Evolutionary conservation across 345 rosid genomes (phyloP), one percentile per base, ranked within the genome.

Genomic region (Linum usitatissimum): DNA sequence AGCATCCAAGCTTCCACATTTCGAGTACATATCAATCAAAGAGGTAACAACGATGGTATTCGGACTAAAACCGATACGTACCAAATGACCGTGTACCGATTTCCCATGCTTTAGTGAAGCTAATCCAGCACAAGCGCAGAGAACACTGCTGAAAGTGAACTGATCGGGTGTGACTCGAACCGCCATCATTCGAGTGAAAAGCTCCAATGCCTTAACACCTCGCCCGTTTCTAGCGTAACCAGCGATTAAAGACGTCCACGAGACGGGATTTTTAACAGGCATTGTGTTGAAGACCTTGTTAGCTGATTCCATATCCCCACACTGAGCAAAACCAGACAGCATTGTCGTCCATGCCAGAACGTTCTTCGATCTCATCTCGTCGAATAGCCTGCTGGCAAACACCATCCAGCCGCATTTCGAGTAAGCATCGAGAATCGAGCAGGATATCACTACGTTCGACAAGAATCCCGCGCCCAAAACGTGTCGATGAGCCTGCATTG

Each of bases 21-120:
- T 87, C 9, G 93, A 79, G 70, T 87, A 84, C 95, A 90, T 87
- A 79, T 90, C 93, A 53, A 90, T 78, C 48, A 90, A 86, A 68
- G 95, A 90, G 72, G 93, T 78, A 17, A 64, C 72, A 31, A 86
- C 89, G 66, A 90, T 83, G 18, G 65, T 68, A 76, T 86, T 86
- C 19, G 86, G 84, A 63, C 77, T 74, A 63, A 77, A 65, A 64
- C 71, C 80, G 54, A 79, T 57, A 57, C 86, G 73, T 54, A 81
- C 53, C 78, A 87, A 66, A 72, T 63, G 77, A 45, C 84, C 83
- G 66, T 90, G 91, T 56, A 85, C 77, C 64, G 86, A 84, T 77
- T 81, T 87, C 57, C 93, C 97, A 59, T 78, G 85, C 66, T 74
- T 79, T 62, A 87, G 77, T 17, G 86, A 81, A 34, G 84, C 79